Evolutionary conservation across 73 alveolate species (phyloP).

Genomic region (Tetrahymena borealis): DNA sequence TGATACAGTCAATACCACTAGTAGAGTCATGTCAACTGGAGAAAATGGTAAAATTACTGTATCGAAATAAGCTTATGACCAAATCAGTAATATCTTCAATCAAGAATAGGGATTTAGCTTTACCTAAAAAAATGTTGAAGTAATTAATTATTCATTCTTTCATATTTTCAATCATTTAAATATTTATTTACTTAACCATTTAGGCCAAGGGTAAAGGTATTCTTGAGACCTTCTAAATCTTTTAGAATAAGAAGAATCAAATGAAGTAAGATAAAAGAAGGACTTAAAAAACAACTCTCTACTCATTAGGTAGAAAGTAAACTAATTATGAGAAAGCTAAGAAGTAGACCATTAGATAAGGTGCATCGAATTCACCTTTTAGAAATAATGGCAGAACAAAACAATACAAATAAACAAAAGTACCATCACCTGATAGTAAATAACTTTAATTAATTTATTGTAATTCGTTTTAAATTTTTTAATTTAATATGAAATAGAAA

Average conservation of each 20-base stretch:
- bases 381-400: background rate
- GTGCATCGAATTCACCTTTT: background rate
- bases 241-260: background rate
- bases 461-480: background rate
- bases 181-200: background rate
- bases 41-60: slow-evolving; percentile 27
- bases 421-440: background rate
- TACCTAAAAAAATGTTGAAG: background rate
- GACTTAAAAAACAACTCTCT: background rate
- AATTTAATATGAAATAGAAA: background rate
- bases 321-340: background rate
- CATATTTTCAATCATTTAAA: background rate
- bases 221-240: slow-evolving; percentile 4
- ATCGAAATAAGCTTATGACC: slow-evolving; percentile 27
- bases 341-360: background rate
- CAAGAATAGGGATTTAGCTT: background rate
- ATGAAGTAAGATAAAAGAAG: background rate
- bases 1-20: slow-evolving; percentile 39
- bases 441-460: background rate
- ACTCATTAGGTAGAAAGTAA: background rate
- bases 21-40: slow-evolving; percentile 40
- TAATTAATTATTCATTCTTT: background rate
- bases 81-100: background rate
- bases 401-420: background rate
- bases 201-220: slow-evolving; percentile 43